Conservation (phyloP, 495 filamentous ascomycete genomes). For the Penicillium robsamsonii region DNA sequence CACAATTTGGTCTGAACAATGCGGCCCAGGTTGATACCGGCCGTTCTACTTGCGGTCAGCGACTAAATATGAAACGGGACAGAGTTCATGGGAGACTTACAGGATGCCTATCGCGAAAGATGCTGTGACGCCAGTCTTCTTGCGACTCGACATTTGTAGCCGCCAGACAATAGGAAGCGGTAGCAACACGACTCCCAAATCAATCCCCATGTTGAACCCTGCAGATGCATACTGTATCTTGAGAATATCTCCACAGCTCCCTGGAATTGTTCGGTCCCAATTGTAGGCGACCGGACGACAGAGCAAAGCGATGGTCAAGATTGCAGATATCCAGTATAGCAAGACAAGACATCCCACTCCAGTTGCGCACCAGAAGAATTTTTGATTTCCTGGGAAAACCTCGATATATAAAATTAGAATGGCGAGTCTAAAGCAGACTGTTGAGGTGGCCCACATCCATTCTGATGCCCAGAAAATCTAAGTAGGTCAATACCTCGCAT, state of each 20-base stretch:
- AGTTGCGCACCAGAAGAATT: slow-evolving; percentile 11
- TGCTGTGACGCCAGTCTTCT: slow-evolving; percentile 14
- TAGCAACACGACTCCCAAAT: slow-evolving; percentile 18
- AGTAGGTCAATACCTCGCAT: background rate
- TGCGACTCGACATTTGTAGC: slow-evolving; percentile 16
- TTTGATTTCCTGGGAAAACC: slow-evolving; percentile 5
- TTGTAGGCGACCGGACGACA: slow-evolving; percentile 23
- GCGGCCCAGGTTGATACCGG: slow-evolving; percentile 21
- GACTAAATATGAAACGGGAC: background rate
- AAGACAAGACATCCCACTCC: slow-evolving; percentile 11
- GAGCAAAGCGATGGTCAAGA: slow-evolving; percentile 19
- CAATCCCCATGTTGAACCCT: slow-evolving; percentile 23
- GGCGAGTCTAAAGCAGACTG: slow-evolving; percentile 15
- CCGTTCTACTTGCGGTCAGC: slow-evolving; percentile 6
- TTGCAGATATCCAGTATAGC: slow-evolving; percentile 19
- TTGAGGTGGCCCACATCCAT: slow-evolving; percentile 18
- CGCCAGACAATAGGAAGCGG: slow-evolving; percentile 22
- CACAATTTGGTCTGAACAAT: slow-evolving; percentile 18
- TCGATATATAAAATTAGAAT: slow-evolving; percentile 16
- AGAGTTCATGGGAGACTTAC: slow-evolving; percentile 4
- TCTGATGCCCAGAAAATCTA: slow-evolving; percentile 19
- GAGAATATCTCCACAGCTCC: slow-evolving; percentile 16
- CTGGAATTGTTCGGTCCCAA: slow-evolving; percentile 17
- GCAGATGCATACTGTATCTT: slow-evolving; percentile 20
- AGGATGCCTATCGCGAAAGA: slow-evolving; percentile 19